Evolutionary conservation across 768 basidiomycete genomes (phyloP).

Genomic region (Mycena galopus): DNA sequence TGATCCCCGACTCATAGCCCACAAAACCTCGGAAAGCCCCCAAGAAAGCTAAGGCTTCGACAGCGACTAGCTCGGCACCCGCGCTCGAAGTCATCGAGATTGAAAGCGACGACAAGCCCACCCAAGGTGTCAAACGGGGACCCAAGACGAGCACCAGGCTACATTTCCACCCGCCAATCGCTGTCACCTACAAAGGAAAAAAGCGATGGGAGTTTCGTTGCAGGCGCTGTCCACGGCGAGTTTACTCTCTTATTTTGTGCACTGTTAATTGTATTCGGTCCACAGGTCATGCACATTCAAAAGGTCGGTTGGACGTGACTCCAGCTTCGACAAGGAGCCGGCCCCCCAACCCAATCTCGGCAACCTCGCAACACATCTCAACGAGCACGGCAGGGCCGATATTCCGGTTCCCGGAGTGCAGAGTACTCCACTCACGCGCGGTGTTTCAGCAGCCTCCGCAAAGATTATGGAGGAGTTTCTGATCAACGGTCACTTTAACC

Average conservation of each 20-base stretch:
- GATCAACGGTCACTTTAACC: constrained; percentile 50
- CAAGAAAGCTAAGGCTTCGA: too few relatives aligned
- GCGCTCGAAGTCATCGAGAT: too few relatives aligned
- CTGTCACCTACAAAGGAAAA: too few relatives aligned
- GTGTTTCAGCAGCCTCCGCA: constrained; percentile 6
- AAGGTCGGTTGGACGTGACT: constrained; percentile 9
- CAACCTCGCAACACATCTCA: constrained; percentile 45
- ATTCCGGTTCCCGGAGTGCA: constrained; percentile 32
- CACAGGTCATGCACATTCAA: background rate
- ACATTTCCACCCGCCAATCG: too few relatives aligned
- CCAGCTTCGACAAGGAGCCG: constrained; percentile 40
- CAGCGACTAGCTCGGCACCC: too few relatives aligned
- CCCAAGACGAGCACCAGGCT: too few relatives aligned
- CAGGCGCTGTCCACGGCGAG: background rate
- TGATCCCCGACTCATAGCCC: too few relatives aligned
- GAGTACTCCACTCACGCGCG: constrained; percentile 10
- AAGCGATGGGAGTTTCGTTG: constrained; percentile 6
- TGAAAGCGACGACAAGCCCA: too few relatives aligned
- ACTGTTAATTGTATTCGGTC: too few relatives aligned
- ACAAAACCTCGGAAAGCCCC: too few relatives aligned
- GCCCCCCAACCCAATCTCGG: constrained; percentile 38
- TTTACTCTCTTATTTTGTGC: background rate
- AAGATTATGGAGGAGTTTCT: constrained; percentile 47
- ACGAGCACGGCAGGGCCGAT: background rate
- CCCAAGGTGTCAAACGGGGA: too few relatives aligned